Percentiles rank a stretch among this genome's conserved stretches.
Conservation (phyloP, 805 yeast genomes). For the Yarrowia yakushimensis region DNA sequence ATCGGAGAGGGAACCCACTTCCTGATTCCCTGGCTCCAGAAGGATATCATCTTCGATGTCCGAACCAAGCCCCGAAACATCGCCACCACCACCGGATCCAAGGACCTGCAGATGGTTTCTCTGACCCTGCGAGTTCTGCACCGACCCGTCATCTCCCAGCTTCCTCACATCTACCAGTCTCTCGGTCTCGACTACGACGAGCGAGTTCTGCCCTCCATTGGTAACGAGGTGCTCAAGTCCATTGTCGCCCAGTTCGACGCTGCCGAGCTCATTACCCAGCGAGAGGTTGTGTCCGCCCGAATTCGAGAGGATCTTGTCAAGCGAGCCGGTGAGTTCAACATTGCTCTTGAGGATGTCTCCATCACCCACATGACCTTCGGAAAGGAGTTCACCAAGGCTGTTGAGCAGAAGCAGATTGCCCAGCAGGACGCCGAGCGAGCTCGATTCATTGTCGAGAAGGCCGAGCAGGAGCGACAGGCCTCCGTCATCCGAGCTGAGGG, state of each 20-base stretch:
- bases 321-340: conserved; percentile 85
- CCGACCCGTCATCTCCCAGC: conserved; percentile 80
- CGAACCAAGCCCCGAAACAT: conserved; percentile 92
- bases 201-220: conserved; percentile 95
- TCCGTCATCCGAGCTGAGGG: conserved; percentile 96
- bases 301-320: conserved; percentile 80
- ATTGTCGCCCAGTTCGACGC: conserved; percentile 99
- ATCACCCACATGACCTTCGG: conserved; percentile 98
- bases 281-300: conserved; percentile 88
- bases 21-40: conserved; percentile 92
- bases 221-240: conserved; percentile 91
- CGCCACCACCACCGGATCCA: conserved; percentile 92
- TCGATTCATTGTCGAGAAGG: conserved; percentile 85
- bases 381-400: conserved; percentile 94
- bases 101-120: conserved; percentile 93
- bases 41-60: conserved; percentile 85
- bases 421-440: conserved; percentile 99
- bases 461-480: conserved; percentile 96
- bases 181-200: conserved; percentile 95
- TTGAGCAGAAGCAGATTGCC: conserved; percentile 97
- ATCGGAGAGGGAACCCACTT: conserved; percentile 97
- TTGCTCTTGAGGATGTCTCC: conserved; percentile 91
- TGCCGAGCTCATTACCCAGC: conserved; percentile 93
- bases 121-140: conserved; percentile 89
- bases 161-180: conserved; percentile 85